Conservation (phyloP, 371 early-diverging fungal species). For the Mucor racemosus region DNA sequence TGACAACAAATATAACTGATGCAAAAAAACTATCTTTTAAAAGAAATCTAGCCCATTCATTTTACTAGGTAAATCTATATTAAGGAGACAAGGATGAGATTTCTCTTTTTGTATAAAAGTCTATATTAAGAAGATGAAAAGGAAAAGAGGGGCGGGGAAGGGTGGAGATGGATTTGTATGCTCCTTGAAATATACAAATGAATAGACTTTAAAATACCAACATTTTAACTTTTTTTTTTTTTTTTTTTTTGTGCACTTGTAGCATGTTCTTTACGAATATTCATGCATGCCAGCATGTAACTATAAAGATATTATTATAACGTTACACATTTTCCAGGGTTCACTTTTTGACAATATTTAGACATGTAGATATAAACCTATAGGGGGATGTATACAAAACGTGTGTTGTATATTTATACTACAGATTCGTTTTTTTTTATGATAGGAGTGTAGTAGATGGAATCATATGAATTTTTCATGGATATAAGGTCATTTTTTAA, state of each 20-base stretch:
- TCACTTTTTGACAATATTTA: not conserved
- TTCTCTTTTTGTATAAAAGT: conserved; percentile 10
- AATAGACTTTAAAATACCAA: not conserved
- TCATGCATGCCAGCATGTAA: not conserved
- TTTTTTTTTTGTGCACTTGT: not conserved
- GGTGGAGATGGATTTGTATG: not conserved
- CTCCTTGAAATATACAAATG: conserved; percentile 7
- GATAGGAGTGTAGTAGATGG: conserved; percentile 1
- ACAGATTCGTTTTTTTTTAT: not conserved
- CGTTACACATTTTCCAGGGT: conserved; percentile 5
- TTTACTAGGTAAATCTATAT: not conserved
- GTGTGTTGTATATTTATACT: not conserved
- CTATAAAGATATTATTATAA: not conserved
- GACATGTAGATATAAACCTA: not conserved
- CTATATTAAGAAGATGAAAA: conserved; percentile 3
- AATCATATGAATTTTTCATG: not conserved
- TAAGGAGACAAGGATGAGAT: not conserved
- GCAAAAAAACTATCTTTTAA: not conserved
- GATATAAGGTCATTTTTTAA: not conserved
- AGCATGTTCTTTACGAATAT: too few relatives aligned
- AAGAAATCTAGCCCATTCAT: not conserved
- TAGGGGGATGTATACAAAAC: not conserved
- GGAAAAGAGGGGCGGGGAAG: not conserved
- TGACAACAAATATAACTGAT: not conserved
- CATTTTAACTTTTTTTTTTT: not conserved